Base-by-base conservation (phyloP, 108 stramenopile genomes). In the Pseudonitzschia pungens region DNA sequence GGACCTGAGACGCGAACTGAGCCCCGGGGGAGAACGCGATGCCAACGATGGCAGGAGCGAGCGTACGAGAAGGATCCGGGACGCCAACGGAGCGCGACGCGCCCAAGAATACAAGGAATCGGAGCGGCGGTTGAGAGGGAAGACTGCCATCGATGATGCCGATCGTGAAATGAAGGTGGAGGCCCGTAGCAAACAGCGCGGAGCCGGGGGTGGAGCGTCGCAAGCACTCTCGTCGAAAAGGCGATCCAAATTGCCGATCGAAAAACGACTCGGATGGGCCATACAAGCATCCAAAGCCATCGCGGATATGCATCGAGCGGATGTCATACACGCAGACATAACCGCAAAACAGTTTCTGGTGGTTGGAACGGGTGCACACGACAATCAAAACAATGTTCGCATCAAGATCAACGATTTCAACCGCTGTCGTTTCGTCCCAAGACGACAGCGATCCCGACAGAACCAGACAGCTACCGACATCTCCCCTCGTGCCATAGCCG, bases 371-470 rank as follows among this genome's bases (percentile, higher is more conserved):
- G 4, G 10, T 2, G 54, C 2, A 24, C 1, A 2, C 2, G 24
- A 20, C 4, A 55, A 24, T 10, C 5, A 2, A 26, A 55, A 10
- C 10, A 11, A 26, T 53, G 29, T 40, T 68, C 60, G 66, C 12
- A 40, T 95, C 24, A 89, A 89, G 57, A 42, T 95, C 40, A 95
- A 92, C 64, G 93, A 95, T 77, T 95, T 95, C 73, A 95, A 95
- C 74, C 83, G 93, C 9, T 95, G 93, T 76, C 86, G 93, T 12
- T 89, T 95, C 76, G 59, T 95, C 54, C 76, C 85, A 21, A 86
- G 84, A 2, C 58, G 72, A 26, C 54, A 55, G 7, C 54, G 26
- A 20, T 55, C 50, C 2, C 20, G 3, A 4, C 2, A 51, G n/a
- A 51, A 51, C 3, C 20, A n/a, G 50, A 22, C 54, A 55, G 42